Base-by-base conservation (phyloP, 495 filamentous ascomycete genomes). In the Penicillium verhagenii region DNA sequence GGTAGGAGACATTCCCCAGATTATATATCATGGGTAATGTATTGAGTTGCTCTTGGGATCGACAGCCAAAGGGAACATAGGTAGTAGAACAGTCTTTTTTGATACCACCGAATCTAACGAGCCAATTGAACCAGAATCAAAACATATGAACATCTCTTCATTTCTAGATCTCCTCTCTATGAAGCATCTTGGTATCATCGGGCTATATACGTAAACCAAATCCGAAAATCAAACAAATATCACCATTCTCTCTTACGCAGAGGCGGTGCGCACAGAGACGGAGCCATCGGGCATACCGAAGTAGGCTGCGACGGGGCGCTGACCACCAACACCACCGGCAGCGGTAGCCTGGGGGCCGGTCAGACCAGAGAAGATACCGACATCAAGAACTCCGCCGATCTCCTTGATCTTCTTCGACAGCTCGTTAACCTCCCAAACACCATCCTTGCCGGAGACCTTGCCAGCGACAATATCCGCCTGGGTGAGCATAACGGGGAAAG, bases 241-340 rank as follows among this genome's bases (percentile, higher is more conserved):
- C 35, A 20, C 20, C 23, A 20, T n/a, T 4, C 13, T 1, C 14
- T 5, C 23, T 42, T 24, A 71, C 28, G 65, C 54, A 50, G 58
- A 59, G 10, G 77, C 77, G 47, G 69, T 72, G 53, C 80, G 70
- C 18, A 81, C 74, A 19, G 80, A 73, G 44, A 89, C 86, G 23
- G 78, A 76, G 13, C 91, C 91, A 68, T 93, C 84, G 49, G 87
- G 82, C 87, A 91, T 90, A 14, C 94, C 94, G 70, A 97, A 97
- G 72, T 97, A 98, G 26, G 90, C 92, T 37, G 91, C 90, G 20
- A 96, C 82, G 3, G 94, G 94, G 70, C 91, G 93, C 75, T 96
- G 90, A 2, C 91, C 94, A 28, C 91, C 88, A 40, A 76, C 72
- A 47, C 78, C 74, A 13, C 83, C 84, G 37, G 70, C 68, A 38